These are phyloP conservation scores for Arabidopsis lyrata DNA, from an alignment of 441 rosid genomes.

Conservation along the genomic window DNA sequence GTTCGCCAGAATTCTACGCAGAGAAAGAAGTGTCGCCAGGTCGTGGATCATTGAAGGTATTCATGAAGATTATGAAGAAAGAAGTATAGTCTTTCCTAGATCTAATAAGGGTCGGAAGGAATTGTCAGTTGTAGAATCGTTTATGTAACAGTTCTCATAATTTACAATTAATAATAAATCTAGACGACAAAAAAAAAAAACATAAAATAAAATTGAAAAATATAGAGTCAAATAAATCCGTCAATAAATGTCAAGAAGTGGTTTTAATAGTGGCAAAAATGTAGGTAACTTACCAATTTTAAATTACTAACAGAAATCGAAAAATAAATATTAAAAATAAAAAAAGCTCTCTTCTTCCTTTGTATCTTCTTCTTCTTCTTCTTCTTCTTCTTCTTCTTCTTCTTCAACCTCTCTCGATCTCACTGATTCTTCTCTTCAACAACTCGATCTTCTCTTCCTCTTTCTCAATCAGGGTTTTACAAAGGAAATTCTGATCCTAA, in stretches of 20 bases:
- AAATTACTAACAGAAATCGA: background rate
- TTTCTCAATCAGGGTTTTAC: background rate
- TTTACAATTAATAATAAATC: no score
- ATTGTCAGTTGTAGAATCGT: no score
- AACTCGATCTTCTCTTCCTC: slow-evolving; percentile 28
- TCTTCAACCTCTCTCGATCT: slow-evolving; percentile 39
- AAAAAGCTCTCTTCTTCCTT: background rate
- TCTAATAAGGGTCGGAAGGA: no score
- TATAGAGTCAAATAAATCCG: background rate
- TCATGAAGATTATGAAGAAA: no score
- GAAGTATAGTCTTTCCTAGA: no score
- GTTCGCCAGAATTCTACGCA: no score
- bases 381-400: slow-evolving; percentile 1
- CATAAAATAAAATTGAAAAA: background rate
- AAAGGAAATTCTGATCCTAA: background rate
- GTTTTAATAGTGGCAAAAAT: background rate
- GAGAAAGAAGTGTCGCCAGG: no score
- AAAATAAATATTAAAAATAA: background rate
- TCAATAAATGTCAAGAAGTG: background rate
- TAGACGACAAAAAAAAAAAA: no score
- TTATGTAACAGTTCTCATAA: no score
- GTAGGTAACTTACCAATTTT: slow-evolving; percentile 9
- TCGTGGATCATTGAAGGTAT: no score
- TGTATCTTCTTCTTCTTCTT: no score
- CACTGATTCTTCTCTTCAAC: slow-evolving; percentile 4